phyloP scores from a whole-genome alignment of 768 basidiomycete species.

The Psilocybe sp. region DNA sequence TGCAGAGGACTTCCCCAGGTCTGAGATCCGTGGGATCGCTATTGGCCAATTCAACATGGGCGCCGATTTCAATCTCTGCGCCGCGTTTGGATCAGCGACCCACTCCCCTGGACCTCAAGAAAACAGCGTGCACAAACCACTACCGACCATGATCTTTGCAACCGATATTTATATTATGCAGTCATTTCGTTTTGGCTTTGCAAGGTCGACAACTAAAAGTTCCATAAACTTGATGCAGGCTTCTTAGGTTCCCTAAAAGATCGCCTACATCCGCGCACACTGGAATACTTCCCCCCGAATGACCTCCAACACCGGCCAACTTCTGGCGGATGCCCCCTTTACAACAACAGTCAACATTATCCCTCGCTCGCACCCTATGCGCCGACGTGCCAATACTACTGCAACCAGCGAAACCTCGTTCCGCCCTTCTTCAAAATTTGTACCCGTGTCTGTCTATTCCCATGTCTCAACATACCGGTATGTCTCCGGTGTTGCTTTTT shows the following conservation, averaged over 20 bases:
- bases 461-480: conserved; percentile 53
- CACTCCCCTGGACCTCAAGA: conserved; percentile 16
- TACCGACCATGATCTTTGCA: conserved; percentile 9
- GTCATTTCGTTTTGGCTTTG: conserved; percentile 13
- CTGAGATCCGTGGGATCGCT: too few relatives aligned
- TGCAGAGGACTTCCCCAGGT: too few relatives aligned
- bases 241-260: conserved; percentile 16
- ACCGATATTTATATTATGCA: conserved; percentile 13
- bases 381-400: conserved; percentile 23
- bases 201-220: conserved; percentile 13
- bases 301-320: conserved; percentile 13
- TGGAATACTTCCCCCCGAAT: conserved; percentile 20
- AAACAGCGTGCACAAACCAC: conserved; percentile 8
- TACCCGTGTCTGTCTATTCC: conserved; percentile 33
- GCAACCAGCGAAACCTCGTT: conserved; percentile 25
- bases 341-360: conserved; percentile 9
- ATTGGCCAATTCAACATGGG: neutral
- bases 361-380: conserved; percentile 17
- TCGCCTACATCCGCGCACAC: conserved; percentile 13
- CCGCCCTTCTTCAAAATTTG: conserved; percentile 30
- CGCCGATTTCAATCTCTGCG: conserved; percentile 1
- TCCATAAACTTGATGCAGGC: conserved; percentile 22
- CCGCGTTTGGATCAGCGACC: conserved; percentile 18
- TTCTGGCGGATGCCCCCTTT: conserved; percentile 9
- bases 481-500: conserved; percentile 11